Conservation (phyloP, 148 eudicot genomes). For the Gaultheria prostrata region DNA sequence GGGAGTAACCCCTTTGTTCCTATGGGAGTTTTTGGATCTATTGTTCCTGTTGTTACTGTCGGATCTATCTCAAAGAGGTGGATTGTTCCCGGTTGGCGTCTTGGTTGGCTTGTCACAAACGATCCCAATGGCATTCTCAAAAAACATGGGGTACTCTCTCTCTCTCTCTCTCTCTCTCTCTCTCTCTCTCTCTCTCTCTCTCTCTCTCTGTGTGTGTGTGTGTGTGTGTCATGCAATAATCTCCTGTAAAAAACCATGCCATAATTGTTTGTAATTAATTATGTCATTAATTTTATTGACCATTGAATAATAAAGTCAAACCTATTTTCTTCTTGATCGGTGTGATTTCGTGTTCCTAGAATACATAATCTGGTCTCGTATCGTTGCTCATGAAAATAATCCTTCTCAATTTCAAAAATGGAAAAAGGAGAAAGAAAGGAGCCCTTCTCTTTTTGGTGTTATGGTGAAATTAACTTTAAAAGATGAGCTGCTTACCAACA, state of each 20-base stretch:
- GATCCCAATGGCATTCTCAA: conserved; percentile 53
- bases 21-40: conserved; percentile 68
- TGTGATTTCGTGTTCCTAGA: background rate
- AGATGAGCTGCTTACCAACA: background rate
- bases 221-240: background rate
- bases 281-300: background rate
- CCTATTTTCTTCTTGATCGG: background rate
- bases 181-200: background rate
- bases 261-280: background rate
- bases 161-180: conserved; percentile 1
- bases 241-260: background rate
- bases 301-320: background rate
- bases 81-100: conserved; percentile 91
- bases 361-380: background rate
- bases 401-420: background rate
- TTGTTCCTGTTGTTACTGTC: conserved; percentile 58
- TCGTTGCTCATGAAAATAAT: background rate
- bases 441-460: background rate
- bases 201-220: no score
- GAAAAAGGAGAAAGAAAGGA: background rate
- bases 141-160: conserved; percentile 39
- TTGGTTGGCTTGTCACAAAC: conserved; percentile 66
- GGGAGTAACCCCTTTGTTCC: conserved; percentile 74
- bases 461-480: background rate
- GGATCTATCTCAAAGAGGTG: conserved; percentile 81